Conservation (phyloP, 345 rosid species). For the Eucalyptus paniculata region DNA sequence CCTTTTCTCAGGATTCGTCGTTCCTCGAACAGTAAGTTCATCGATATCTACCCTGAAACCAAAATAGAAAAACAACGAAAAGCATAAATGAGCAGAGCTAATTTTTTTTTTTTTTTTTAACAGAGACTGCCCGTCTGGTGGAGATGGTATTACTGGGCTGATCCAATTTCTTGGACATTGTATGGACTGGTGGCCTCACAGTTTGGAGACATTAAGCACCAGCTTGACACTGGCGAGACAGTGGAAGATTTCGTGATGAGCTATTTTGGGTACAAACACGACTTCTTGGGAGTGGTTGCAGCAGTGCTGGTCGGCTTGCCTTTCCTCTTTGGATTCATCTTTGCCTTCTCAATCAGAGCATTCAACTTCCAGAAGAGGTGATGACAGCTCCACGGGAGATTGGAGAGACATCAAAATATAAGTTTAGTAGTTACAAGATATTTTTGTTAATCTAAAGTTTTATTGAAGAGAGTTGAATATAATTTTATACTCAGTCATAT, state of each 20-base stretch:
- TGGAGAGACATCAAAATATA: background rate
- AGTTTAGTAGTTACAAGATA: background rate
- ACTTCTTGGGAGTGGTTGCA: slow-evolving; percentile 54
- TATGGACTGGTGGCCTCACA: slow-evolving; percentile 47
- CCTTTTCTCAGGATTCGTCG: slow-evolving; percentile 50
- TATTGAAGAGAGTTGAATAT: background rate
- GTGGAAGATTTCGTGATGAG: slow-evolving; percentile 39
- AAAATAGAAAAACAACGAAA: background rate
- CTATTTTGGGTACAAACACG: slow-evolving; percentile 46
- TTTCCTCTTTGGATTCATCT: slow-evolving; percentile 46
- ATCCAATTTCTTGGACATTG: slow-evolving; percentile 43
- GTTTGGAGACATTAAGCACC: slow-evolving; percentile 30
- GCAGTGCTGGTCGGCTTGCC: slow-evolving; percentile 28
- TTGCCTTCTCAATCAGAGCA: slow-evolving; percentile 54
- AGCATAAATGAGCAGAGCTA: background rate
- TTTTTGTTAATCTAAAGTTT: background rate
- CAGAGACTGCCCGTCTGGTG: slow-evolving; percentile 65
- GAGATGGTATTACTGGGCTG: slow-evolving; percentile 61
- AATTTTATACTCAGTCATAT: background rate
- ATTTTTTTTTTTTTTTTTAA: background rate
- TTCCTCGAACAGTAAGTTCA: slow-evolving; percentile 30
- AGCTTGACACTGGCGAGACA: slow-evolving; percentile 24
- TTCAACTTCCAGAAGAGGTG: slow-evolving; percentile 75
- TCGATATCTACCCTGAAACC: background rate
- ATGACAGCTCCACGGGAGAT: background rate